Conservation (phyloP, 805 yeast genomes). For the Candida michaelii region DNA sequence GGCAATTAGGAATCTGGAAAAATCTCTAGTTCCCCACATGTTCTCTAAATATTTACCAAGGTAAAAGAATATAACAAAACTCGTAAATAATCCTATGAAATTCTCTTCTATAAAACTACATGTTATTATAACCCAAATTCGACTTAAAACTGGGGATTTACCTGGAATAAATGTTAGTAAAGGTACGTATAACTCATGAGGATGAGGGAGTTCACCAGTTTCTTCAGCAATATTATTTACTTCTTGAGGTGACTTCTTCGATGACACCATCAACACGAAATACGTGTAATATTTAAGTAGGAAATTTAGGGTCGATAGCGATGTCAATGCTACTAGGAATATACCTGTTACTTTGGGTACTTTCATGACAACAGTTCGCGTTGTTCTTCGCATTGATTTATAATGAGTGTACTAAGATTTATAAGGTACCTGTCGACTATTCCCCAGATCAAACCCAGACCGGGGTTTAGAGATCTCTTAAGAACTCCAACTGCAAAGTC, state of each 20-base stretch:
- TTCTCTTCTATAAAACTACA: conserved; percentile 47
- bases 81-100: conserved; percentile 35
- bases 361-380: conserved; percentile 25
- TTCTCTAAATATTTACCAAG: conserved; percentile 66
- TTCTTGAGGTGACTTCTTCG: conserved; percentile 23
- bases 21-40: conserved; percentile 60
- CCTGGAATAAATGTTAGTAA: conserved; percentile 50
- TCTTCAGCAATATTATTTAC: conserved; percentile 28
- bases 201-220: conserved; percentile 40
- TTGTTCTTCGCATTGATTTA: no score
- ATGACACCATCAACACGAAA: conserved; percentile 32
- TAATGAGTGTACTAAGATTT: neutral
- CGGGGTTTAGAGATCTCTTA: conserved; percentile 29
- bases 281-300: conserved; percentile 38
- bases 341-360: conserved; percentile 35
- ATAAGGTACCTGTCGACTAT: conserved; percentile 9
- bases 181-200: conserved; percentile 49
- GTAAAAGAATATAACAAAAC: conserved; percentile 41
- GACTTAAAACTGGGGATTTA: conserved; percentile 33
- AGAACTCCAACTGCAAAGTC: conserved; percentile 38
- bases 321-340: conserved; percentile 30
- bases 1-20: conserved; percentile 46
- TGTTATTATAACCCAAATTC: conserved; percentile 54
- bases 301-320: conserved; percentile 34
- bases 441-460: conserved; percentile 11